Conservation (phyloP, 2,329 filamentous ascomycete species). For the Fusarium ramigenum region DNA sequence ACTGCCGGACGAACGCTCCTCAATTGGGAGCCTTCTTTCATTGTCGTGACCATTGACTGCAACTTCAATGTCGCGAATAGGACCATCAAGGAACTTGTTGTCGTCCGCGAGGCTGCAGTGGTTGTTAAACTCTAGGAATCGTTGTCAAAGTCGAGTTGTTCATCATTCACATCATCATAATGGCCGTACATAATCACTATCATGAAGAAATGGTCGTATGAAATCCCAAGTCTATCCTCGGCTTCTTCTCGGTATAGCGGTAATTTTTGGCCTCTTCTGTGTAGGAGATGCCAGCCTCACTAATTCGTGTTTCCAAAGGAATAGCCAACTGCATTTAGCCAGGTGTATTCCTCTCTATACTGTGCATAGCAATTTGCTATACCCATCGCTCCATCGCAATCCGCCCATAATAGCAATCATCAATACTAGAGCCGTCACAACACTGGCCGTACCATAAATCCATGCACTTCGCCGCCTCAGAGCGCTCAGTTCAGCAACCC, state of each 20-base stretch:
- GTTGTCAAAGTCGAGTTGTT: not conserved
- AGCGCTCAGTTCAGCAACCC: conserved; percentile 68
- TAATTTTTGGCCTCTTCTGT: not conserved
- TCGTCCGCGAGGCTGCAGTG: not conserved
- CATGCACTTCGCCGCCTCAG: conserved; percentile 68
- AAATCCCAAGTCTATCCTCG: accelerated
- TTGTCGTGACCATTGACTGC: not conserved
- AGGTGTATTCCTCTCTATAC: not conserved
- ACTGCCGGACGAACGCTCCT: not conserved
- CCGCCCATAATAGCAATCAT: conserved; percentile 80
- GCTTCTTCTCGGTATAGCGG: too few species aligned
- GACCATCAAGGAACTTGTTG: not conserved
- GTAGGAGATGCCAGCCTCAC: not conserved
- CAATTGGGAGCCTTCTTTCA: not conserved
- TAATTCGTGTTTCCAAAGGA: not conserved
- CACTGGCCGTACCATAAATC: conserved; percentile 71
- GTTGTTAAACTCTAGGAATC: too few species aligned
- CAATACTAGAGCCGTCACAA: conserved; percentile 65
- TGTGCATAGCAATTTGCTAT: conserved; percentile 46
- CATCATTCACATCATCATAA: too few species aligned
- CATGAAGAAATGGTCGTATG: too few species aligned
- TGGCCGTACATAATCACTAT: not conserved
- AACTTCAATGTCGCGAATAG: not conserved
- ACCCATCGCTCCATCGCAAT: conserved; percentile 74
- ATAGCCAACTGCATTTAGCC: not conserved